Conservation (phyloP, 129 eudicot genomes). For the Artemisia tridentata region DNA sequence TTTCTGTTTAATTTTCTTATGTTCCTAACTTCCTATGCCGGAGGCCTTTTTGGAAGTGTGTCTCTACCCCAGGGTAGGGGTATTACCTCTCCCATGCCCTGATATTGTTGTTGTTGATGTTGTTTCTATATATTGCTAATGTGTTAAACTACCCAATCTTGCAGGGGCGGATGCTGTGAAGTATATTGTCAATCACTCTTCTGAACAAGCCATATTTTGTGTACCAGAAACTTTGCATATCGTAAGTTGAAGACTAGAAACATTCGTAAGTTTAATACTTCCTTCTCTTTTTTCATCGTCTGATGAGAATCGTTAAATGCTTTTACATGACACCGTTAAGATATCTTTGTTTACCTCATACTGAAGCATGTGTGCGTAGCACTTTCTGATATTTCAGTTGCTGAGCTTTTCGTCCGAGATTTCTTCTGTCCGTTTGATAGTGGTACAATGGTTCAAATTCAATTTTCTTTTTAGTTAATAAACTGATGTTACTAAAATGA, state of each 20-base stretch:
- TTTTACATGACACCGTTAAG: not conserved
- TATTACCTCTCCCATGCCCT: too few species aligned
- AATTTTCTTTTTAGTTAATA: not conserved
- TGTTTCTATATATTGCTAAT: not conserved
- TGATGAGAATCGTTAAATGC: not conserved
- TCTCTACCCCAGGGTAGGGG: too few species aligned
- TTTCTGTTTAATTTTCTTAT: conserved; percentile 5
- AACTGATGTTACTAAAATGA: conserved; percentile 3
- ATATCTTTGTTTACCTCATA: not conserved
- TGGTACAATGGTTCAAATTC: conserved; percentile 46
- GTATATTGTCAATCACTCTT: conserved; percentile 78
- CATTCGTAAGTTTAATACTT: not conserved
- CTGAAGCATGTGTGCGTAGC: conserved; percentile 6
- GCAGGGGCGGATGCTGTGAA: conserved; percentile 93
- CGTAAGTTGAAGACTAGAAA: conserved; percentile 43
- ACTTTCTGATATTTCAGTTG: conserved; percentile 56
- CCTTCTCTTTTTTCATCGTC: not conserved
- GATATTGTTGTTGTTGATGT: too few species aligned
- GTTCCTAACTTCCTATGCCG: too few species aligned
- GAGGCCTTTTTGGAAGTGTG: too few species aligned
- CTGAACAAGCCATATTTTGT: conserved; percentile 81
- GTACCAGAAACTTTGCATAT: conserved; percentile 59
- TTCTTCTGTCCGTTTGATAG: conserved; percentile 75
- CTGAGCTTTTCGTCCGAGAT: conserved; percentile 82
- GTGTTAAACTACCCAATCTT: conserved; percentile 15